Percentiles rank a stretch among this genome's conserved stretches.
Evolutionary conservation across 768 basidiomycete genomes (phyloP).

Genomic region (Erythrobasidium yunnanense): DNA sequence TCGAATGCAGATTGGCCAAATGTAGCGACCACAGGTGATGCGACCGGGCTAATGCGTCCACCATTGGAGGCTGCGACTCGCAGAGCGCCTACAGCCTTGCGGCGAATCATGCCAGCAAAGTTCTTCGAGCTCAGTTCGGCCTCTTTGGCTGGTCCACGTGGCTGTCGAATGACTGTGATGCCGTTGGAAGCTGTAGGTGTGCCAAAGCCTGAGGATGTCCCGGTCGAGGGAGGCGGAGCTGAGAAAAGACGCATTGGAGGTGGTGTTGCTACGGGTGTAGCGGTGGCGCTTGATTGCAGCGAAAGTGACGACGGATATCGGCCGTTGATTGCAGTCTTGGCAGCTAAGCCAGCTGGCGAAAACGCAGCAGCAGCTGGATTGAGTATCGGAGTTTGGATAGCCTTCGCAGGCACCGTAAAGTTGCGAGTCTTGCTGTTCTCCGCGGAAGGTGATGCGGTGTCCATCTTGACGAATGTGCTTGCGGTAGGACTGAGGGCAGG

Average conservation of each 20-base stretch:
- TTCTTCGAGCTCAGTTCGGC: slow-evolving; percentile 20
- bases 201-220: neutral
- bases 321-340: neutral
- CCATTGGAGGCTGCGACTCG: slow-evolving; percentile 11
- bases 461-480: neutral
- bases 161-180: slow-evolving; percentile 14
- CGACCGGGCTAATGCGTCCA: slow-evolving; percentile 3
- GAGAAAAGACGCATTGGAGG: slow-evolving; percentile 13
- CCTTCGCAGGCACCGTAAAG: neutral
- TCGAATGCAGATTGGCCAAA: neutral
- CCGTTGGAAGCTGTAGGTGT: slow-evolving; percentile 2
- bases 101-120: slow-evolving; percentile 27
- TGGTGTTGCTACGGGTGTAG: neutral
- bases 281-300: neutral
- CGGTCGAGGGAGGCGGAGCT: slow-evolving; percentile 1
- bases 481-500: slow-evolving; percentile 8
- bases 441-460: neutral
- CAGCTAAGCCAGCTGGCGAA: neutral
- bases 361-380: slow-evolving; percentile 5
- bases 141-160: slow-evolving; percentile 21
- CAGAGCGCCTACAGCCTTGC: slow-evolving; percentile 17
- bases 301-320: neutral
- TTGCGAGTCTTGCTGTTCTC: neutral
- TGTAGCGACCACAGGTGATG: neutral
- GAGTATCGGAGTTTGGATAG: neutral